Evolutionary conservation across 768 basidiomycete genomes (phyloP), one percentile per base, ranked within the genome.

Genomic region (Pleurotus sapidus): DNA sequence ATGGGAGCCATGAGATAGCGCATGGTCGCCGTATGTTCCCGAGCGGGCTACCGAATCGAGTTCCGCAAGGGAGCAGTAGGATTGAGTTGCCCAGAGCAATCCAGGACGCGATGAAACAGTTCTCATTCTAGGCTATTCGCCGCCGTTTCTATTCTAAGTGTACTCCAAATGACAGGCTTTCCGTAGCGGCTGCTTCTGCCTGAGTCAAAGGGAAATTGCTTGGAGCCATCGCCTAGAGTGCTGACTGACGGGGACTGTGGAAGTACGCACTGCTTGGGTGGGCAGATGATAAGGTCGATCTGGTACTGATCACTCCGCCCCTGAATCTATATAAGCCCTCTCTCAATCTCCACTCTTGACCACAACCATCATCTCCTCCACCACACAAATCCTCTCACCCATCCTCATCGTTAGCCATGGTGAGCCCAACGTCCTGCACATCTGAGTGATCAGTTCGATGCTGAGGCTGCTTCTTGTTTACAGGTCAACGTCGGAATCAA

Each of bases 401-500:
- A n/a, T n/a, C n/a, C n/a, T 54, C 34, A 17, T 55, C 40, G 20
- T 23, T 49, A 6, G 50, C 18, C 34, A 60, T 60, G 60, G 60
- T 60, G 47, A 51, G 56, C 1, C n/a, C 20, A 17, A 3, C 15
- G n/a, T 45, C 20, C 2, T 45, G 20, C 11, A 30, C 8, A 30
- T 30, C 30, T 30, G 30, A 30, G 30, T 30, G 30, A 30, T 9
- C 2, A n/a, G 30, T 7, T 30, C 14, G 14, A 17, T 2, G 14
- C 37, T 50, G 51, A 54, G n/a, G 9, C 23, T 4, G n/a, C 25
- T 9, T 4, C n/a, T 38, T 56, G 34, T 15, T 30, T 34, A 37
- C 9, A 79, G 77, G 87, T 93, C 77, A 90, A 92, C 77, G 93
- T 95, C 72, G 95, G 95, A 66, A 97, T 97, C 81, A 97, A 97